A percentile compares a stretch with the other conserved stretches of the same genome.
Conservation (phyloP, 305 asterid species). For the Fraxinus sp. region DNA sequence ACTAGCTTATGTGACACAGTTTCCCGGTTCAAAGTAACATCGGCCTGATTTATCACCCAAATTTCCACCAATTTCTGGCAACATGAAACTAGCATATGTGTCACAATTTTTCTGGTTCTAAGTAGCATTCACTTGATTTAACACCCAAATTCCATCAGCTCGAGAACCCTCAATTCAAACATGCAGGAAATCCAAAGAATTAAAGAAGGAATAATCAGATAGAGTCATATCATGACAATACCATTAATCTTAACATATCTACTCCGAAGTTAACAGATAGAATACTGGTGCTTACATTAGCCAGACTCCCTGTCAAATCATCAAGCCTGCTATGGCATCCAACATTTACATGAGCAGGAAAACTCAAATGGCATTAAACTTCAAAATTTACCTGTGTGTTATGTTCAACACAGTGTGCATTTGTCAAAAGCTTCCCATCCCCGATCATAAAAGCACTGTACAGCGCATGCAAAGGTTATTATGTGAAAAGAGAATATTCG, state of each 20-base stretch:
- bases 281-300: conserved; percentile 6
- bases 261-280: not conserved
- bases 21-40: not conserved
- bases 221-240: not conserved
- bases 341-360: conserved; percentile 6
- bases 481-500: not conserved
- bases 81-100: not conserved
- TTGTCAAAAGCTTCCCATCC: conserved; percentile 80
- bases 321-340: conserved; percentile 2
- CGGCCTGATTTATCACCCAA: not conserved
- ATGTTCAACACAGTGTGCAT: conserved; percentile 92
- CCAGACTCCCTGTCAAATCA: conserved; percentile 14
- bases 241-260: not conserved
- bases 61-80: not conserved
- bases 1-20: not conserved
- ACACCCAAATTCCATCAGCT: not conserved
- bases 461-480: conserved; percentile 7
- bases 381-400: conserved; percentile 60
- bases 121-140: not conserved
- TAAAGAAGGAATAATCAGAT: not conserved
- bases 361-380: not conserved
- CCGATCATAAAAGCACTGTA: conserved; percentile 93
- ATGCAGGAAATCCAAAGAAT: not conserved
- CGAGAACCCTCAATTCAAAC: not conserved
- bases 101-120: not conserved